Percentiles rank a stretch among this genome's conserved stretches.
These are phyloP conservation scores for Boletus sensibilis DNA, from an alignment of 768 basidiomycete species.

Conservation along the genomic window DNA sequence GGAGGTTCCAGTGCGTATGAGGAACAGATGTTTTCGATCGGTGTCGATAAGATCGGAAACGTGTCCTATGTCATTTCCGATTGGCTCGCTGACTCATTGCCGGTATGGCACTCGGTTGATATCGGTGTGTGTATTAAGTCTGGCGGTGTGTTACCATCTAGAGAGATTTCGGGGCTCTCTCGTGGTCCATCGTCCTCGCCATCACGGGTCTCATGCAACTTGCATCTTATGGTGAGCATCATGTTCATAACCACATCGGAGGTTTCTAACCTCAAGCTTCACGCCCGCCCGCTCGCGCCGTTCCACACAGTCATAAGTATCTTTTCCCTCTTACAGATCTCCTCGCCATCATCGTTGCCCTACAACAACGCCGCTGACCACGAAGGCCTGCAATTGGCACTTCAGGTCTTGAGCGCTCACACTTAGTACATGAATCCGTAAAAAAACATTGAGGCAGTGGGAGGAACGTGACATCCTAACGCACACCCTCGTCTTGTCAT, in stretches of 20 bases:
- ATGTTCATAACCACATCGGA: not conserved
- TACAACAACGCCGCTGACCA: slow-evolving; percentile 2
- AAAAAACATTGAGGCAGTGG: too few relatives aligned
- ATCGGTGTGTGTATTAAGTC: slow-evolving; percentile 12
- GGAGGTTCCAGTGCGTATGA: slow-evolving; percentile 27
- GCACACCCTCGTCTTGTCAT: too few relatives aligned
- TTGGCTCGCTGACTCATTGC: slow-evolving; percentile 18
- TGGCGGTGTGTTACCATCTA: slow-evolving; percentile 33
- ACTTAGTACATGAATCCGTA: too few relatives aligned
- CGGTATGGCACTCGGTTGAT: not conserved
- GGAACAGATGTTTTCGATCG: slow-evolving; percentile 31
- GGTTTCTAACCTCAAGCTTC: not conserved
- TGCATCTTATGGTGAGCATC: slow-evolving; percentile 22
- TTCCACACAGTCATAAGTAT: slow-evolving; percentile 19
- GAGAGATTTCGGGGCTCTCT: slow-evolving; percentile 14
- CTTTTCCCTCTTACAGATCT: slow-evolving; percentile 26
- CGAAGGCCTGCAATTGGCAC: too few relatives aligned
- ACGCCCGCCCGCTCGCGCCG: not conserved
- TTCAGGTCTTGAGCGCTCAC: too few relatives aligned
- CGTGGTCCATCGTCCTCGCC: slow-evolving; percentile 16
- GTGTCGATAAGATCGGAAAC: slow-evolving; percentile 23
- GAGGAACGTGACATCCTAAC: too few relatives aligned
- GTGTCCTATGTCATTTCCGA: slow-evolving; percentile 29
- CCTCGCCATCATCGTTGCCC: slow-evolving; percentile 28
- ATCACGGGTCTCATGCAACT: slow-evolving; percentile 26